Percentiles rank a stretch among this genome's conserved stretches.
phyloP scores from a whole-genome alignment of 2,329 filamentous ascomycete genomes.

The Scedosporium boydii region DNA sequence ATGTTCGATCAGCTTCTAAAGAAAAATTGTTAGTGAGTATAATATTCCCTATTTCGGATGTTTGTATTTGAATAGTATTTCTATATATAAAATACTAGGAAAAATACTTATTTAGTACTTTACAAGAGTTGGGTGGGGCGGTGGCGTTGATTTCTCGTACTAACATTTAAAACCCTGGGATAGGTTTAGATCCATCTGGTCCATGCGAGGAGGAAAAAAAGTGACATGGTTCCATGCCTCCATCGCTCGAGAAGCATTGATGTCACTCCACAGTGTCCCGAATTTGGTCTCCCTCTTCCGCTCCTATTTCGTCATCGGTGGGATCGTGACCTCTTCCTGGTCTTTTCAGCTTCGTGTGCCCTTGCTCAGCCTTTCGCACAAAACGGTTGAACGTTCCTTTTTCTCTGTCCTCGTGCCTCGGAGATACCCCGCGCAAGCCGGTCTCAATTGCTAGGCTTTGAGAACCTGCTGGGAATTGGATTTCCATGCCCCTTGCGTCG shows the following conservation, averaged over 20 bases:
- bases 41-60: too few relatives aligned
- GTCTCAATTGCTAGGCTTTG: not conserved
- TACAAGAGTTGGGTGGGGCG: too few relatives aligned
- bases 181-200: not conserved
- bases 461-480: not conserved
- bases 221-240: not conserved
- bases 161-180: too few relatives aligned
- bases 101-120: too few relatives aligned
- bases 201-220: not conserved
- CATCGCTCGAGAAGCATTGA: not conserved
- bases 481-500: not conserved
- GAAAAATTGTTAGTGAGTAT: too few relatives aligned
- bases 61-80: too few relatives aligned
- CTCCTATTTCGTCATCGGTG: not conserved
- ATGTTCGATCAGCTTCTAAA: too few relatives aligned
- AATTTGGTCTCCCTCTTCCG: not conserved
- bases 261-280: not conserved
- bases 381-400: not conserved
- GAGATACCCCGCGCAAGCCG: not conserved
- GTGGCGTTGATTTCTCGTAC: too few relatives aligned
- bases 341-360: too few relatives aligned
- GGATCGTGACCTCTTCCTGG: not conserved
- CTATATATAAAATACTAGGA: too few relatives aligned
- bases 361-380: too few relatives aligned
- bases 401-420: not conserved